A percentile compares a stretch with the other conserved stretches of the same genome.
Evolutionary conservation across 2,329 filamentous ascomycete genomes (phyloP).

Genomic region (Sporothrix pseudoabietina): DNA sequence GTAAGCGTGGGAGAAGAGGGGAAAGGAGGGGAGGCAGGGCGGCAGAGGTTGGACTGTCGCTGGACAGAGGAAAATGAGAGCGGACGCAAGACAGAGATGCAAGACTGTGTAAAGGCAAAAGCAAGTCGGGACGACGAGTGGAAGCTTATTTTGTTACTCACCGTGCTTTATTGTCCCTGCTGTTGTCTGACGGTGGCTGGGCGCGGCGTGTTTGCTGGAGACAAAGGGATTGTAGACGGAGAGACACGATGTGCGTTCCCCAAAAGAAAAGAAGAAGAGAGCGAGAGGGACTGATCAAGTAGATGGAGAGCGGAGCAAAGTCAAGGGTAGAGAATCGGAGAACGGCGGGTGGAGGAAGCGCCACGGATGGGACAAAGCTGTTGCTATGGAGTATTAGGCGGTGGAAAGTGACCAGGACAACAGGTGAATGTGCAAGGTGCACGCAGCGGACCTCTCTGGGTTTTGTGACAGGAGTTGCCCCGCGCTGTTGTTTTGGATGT

Average conservation of each 20-base stretch:
- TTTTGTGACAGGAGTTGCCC: slow-evolving; percentile 31
- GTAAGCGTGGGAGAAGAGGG: neutral
- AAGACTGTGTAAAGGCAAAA: neutral
- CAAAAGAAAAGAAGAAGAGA: slow-evolving; percentile 4
- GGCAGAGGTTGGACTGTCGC: neutral
- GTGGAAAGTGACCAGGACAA: slow-evolving; percentile 18
- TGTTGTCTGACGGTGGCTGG: neutral
- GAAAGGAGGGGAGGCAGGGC: neutral
- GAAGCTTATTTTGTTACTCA: neutral
- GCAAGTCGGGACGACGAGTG: neutral
- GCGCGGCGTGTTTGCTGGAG: neutral
- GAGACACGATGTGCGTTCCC: neutral
- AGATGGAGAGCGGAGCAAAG: neutral
- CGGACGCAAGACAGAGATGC: neutral
- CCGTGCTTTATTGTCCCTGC: neutral
- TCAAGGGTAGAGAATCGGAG: neutral
- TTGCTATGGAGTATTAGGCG: neutral
- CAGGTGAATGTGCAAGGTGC: slow-evolving; percentile 2
- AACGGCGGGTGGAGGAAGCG: neutral
- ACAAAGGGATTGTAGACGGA: neutral
- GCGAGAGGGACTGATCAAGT: neutral
- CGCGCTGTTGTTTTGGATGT: slow-evolving; percentile 32
- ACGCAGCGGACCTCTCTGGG: neutral
- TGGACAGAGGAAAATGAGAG: neutral
- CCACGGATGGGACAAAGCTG: neutral